phyloP scores from a whole-genome alignment of 2,329 filamentous ascomycete genomes.

The Neofusicoccum umdonicola region DNA sequence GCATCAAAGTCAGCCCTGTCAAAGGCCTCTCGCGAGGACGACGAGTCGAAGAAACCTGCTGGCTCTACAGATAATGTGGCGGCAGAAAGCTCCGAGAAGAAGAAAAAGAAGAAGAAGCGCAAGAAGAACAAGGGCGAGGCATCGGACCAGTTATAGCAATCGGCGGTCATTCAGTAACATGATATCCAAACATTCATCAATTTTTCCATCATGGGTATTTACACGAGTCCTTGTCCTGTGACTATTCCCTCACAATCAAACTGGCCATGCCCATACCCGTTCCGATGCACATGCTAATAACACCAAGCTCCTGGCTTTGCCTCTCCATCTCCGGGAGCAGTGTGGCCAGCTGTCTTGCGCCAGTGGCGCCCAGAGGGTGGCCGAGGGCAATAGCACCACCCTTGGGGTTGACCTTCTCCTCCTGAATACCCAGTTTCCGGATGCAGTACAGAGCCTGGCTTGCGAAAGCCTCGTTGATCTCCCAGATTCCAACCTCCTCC shows the following conservation, averaged over 20 bases:
- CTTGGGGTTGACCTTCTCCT: constrained; percentile 79
- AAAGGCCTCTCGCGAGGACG: background rate
- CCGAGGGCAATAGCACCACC: constrained; percentile 93
- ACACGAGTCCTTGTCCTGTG: background rate
- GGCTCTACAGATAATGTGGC: too few relatives aligned
- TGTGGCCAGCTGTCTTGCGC: constrained; percentile 75
- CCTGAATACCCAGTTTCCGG: constrained; percentile 65
- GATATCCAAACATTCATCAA: background rate
- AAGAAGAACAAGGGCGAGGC: constrained; percentile 11
- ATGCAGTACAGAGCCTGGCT: constrained; percentile 68
- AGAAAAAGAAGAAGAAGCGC: background rate
- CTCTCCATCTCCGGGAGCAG: constrained; percentile 68
- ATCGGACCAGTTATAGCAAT: background rate
- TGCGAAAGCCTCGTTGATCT: constrained; percentile 83
- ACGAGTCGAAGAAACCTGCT: background rate
- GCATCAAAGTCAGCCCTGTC: background rate
- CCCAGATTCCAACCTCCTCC: constrained; percentile 78
- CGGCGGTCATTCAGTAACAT: background rate
- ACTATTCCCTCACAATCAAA: constrained; percentile 49
- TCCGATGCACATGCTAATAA: constrained; percentile 80
- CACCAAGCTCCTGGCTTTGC: constrained; percentile 69
- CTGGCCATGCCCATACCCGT: constrained; percentile 55
- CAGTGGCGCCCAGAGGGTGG: constrained; percentile 86
- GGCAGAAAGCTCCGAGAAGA: background rate
- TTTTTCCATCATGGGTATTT: background rate